Evolutionary conservation across 2,329 filamentous ascomycete species (phyloP).

Genomic region (Diaporthe velutina): DNA sequence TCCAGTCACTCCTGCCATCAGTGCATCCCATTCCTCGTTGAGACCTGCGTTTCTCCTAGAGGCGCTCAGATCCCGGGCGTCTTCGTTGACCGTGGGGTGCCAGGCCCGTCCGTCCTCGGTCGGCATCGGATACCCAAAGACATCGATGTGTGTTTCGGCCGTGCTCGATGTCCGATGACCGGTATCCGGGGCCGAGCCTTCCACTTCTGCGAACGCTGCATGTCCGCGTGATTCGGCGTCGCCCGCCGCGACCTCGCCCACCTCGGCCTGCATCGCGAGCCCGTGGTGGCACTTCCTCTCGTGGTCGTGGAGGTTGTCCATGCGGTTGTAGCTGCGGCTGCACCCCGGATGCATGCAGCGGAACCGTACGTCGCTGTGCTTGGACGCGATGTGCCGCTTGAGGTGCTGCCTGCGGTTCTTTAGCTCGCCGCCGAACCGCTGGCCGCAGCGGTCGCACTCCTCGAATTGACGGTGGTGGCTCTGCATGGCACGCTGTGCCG

Average conservation of each 20-base stretch:
- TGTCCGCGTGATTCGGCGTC: no score
- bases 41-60: background rate
- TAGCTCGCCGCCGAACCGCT: background rate
- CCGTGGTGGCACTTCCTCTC: slow-evolving; percentile 7
- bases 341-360: background rate
- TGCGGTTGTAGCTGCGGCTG: slow-evolving; percentile 14
- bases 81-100: background rate
- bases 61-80: background rate
- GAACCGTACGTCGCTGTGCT: background rate
- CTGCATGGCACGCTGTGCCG: no score
- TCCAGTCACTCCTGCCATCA: slow-evolving; percentile 10
- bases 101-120: background rate
- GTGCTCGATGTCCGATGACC: background rate
- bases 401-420: slow-evolving; percentile 28
- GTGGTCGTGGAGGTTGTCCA: slow-evolving; percentile 27
- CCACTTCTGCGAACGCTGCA: no score
- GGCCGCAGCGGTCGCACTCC: background rate
- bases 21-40: background rate
- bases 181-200: background rate
- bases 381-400: slow-evolving; percentile 7
- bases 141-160: background rate
- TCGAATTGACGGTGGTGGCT: slow-evolving; percentile 8
- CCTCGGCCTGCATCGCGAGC: background rate
- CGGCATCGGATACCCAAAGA: background rate
- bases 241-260: slow-evolving; percentile 2